Conservation (phyloP, 2,329 filamentous ascomycete genomes). For the Penicillium thymicola region DNA sequence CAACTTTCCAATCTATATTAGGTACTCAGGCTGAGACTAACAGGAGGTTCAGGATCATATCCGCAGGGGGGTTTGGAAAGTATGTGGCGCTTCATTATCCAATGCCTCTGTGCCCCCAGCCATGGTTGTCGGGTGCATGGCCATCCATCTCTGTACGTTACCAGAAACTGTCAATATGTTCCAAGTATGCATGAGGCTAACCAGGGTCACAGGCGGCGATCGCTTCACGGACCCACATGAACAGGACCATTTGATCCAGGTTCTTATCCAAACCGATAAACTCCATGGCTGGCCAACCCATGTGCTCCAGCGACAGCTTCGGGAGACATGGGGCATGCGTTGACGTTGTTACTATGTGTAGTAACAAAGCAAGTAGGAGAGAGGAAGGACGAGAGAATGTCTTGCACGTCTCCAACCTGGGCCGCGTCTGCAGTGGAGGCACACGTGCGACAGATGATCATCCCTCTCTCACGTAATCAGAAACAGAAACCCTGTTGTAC, state of each 20-base stretch:
- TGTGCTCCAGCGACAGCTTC: constrained; percentile 18
- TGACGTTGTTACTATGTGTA: neutral
- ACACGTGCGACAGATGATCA: neutral
- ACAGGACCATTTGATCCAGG: constrained; percentile 21
- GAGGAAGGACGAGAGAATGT: neutral
- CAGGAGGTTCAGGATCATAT: constrained; percentile 14
- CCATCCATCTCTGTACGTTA: constrained; percentile 21
- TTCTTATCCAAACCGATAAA: constrained; percentile 18
- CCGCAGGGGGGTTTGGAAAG: constrained; percentile 24
- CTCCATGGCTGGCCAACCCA: constrained; percentile 23
- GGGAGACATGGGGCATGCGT: constrained; percentile 18
- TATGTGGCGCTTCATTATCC: constrained; percentile 25
- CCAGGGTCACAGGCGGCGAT: constrained; percentile 18
- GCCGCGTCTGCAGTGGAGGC: neutral
- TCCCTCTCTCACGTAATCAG: neutral
- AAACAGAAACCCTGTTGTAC: neutral
- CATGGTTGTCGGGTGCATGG: constrained; percentile 26
- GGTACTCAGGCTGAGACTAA: neutral
- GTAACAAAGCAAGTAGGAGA: neutral
- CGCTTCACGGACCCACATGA: constrained; percentile 23
- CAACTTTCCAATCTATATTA: neutral
- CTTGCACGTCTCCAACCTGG: neutral
- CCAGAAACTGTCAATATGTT: neutral
- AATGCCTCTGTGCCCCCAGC: constrained; percentile 21
- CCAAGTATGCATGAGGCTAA: constrained; percentile 1